These are phyloP conservation scores for Allomyces arbusculus DNA, from an alignment of 192 early-diverging fungal species.

Conservation along the genomic window DNA sequence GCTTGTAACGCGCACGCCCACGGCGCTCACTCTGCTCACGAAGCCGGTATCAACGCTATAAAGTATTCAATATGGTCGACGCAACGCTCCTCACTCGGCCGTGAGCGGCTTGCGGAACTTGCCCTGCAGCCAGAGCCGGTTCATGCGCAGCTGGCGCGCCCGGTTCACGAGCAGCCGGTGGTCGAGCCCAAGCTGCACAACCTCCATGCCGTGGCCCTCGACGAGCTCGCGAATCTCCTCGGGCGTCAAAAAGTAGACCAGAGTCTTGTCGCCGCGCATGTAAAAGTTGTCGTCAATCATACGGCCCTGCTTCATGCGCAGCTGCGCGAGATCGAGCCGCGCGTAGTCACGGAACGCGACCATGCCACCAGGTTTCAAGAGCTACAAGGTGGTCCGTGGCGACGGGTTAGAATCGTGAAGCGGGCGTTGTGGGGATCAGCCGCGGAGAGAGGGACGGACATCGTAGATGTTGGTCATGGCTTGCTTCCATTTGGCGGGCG, in stretches of 20 bases:
- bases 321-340: conserved; percentile 90
- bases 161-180: conserved; percentile 84
- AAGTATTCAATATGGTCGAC: not conserved
- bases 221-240: conserved; percentile 15
- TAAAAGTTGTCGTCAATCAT: conserved; percentile 88
- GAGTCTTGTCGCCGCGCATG: conserved; percentile 86
- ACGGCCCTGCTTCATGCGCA: conserved; percentile 82
- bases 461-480: conserved; percentile 64
- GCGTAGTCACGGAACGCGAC: conserved; percentile 89
- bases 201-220: not conserved
- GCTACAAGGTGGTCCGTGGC: not conserved
- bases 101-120: conserved; percentile 66
- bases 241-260: conserved; percentile 82
- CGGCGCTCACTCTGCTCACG: no score
- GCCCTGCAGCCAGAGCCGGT: conserved; percentile 88
- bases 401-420: not conserved
- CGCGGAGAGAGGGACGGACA: conserved; percentile 12
- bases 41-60: not conserved
- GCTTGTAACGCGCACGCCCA: no score
- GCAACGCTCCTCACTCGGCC: no score
- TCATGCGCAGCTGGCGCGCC: conserved; percentile 82
- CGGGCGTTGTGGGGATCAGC: not conserved
- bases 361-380: conserved; percentile 77
- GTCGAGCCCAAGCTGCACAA: conserved; percentile 71
- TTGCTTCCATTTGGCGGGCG: conserved; percentile 60